Evolutionary conservation across 169 alveolate species (phyloP), one percentile per base, ranked within the genome.

Genomic region (Plasmodium chabaudi): DNA sequence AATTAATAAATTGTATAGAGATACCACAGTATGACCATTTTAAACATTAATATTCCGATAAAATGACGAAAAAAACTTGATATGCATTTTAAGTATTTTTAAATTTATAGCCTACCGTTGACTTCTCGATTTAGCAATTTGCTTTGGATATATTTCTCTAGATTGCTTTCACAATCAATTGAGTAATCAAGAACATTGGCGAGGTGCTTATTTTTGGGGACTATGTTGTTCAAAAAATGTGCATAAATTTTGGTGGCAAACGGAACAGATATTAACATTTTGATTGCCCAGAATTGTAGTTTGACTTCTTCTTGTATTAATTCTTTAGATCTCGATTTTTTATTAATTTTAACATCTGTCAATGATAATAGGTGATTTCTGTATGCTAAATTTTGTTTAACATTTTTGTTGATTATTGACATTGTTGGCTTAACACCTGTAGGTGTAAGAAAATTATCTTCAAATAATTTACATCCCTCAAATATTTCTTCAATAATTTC

Each of bases 261-360:
- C 2, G 97, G 97, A 0, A 95, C 94, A 7, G 95, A 86, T 49
- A 95, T 94, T 39, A 95, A 93, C 97, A 94, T 95, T 87, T 94
- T 95, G 13, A 93, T 94, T 23, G 95, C 97, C 97, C 97, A 95
- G 92, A 95, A 95, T 77, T 95, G 97, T 34, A 95, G 90, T 72
- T 94, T 94, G 25, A 95, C 97, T 90, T 95, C 96, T 87, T 93
- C 96, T 51, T 93, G 93, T 5, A 93, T 93, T 51, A 93, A 84
- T 87, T 93, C 96, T 34, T 93, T 87, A 39, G 94, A 89, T 92
- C 87, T 92, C 12, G 96, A 91, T 63, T 93, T 93, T 27, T 92
- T 75, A 87, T 92, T 91, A 65, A 88, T 94, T 63, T 91, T 91
- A 21, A 93, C 60, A 60, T 93, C 96, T n/a, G 92, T 88, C 92